phyloP scores from a whole-genome alignment of 345 rosid species.

The Melaleuca quinquenervia region DNA sequence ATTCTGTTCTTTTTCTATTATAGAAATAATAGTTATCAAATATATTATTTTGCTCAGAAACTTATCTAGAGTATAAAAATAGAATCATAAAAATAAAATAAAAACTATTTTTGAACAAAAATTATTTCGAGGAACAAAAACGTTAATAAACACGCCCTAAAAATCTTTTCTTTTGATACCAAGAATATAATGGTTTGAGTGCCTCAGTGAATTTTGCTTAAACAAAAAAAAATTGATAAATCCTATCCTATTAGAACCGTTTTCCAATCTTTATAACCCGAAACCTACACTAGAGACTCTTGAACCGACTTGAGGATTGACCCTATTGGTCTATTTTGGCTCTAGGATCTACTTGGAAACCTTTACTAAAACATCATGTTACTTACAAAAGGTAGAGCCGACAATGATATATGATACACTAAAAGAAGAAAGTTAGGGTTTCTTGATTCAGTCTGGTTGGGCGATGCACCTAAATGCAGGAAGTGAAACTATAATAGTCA shows the following conservation, averaged over 20 bases:
- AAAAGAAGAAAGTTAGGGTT: neutral
- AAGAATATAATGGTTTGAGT: neutral
- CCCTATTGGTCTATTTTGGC: neutral
- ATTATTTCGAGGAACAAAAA: too few relatives aligned
- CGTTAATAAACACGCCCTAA: neutral
- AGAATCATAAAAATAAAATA: too few relatives aligned
- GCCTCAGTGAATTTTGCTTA: neutral
- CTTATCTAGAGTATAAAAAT: too few relatives aligned
- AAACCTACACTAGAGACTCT: neutral
- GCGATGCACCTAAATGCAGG: neutral
- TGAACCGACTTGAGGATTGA: neutral
- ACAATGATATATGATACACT: neutral
- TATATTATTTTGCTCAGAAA: too few relatives aligned
- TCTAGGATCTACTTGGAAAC: neutral
- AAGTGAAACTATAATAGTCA: accelerated
- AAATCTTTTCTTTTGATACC: neutral
- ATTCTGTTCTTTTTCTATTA: too few relatives aligned
- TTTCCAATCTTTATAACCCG: neutral
- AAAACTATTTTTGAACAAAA: too few relatives aligned
- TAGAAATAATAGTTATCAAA: too few relatives aligned
- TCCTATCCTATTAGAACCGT: neutral
- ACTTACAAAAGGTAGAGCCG: neutral
- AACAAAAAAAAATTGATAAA: neutral
- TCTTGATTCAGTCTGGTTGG: accelerated
- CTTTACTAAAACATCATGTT: neutral